These are phyloP conservation scores for Umbelopsis sp. DNA, from an alignment of 192 early-diverging fungal species.

Conservation along the genomic window DNA sequence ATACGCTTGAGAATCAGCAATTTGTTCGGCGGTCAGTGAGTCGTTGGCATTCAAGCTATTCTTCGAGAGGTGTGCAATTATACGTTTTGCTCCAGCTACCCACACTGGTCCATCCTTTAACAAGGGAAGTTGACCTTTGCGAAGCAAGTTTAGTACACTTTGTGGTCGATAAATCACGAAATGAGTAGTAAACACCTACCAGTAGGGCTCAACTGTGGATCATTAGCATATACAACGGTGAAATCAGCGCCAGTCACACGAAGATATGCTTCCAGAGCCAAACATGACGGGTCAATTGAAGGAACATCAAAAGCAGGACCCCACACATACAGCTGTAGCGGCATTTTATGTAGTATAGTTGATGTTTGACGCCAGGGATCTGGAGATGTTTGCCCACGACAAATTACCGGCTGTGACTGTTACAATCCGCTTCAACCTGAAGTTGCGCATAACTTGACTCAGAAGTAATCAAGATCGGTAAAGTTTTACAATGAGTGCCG, in stretches of 20 bases:
- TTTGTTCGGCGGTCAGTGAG: conserved; percentile 47
- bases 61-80: conserved; percentile 49
- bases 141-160: background rate
- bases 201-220: conserved; percentile 66
- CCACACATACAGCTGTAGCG: conserved; percentile 72
- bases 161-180: background rate
- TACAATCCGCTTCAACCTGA: no score
- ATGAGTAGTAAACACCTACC: conserved; percentile 41
- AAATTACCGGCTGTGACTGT: no score
- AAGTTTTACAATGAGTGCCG: no score
- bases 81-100: conserved; percentile 55
- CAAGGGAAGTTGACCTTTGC: conserved; percentile 71
- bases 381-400: background rate
- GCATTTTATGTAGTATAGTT: background rate
- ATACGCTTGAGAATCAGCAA: conserved; percentile 57
- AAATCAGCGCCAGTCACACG: conserved; percentile 56
- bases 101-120: conserved; percentile 60
- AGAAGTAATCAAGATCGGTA: no score
- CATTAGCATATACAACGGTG: conserved; percentile 59
- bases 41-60: conserved; percentile 50
- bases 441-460: no score
- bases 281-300: conserved; percentile 75
- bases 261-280: conserved; percentile 67
- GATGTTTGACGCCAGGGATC: background rate
- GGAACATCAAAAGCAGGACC: conserved; percentile 62